These are phyloP conservation scores for Calocera cornea DNA, from an alignment of 768 basidiomycete genomes.

Conservation along the genomic window DNA sequence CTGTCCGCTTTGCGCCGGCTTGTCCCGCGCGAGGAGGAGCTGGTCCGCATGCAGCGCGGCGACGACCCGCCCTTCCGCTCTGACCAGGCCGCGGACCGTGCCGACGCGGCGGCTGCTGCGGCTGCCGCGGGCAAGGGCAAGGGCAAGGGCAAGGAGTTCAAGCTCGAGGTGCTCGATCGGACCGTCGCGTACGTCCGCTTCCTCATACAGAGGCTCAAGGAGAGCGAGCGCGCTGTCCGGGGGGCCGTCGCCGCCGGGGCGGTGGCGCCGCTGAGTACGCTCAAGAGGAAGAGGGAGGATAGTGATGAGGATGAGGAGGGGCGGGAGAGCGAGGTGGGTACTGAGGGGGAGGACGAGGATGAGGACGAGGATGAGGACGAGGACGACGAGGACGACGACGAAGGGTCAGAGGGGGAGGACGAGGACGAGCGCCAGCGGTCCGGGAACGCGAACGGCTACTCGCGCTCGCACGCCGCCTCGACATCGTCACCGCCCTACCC, in stretches of 20 bases:
- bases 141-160: conserved; percentile 74
- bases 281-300: background rate
- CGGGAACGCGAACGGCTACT: background rate
- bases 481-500: background rate
- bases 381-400: background rate
- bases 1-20: conserved; percentile 61
- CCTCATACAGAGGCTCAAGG: conserved; percentile 41
- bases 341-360: conserved; percentile 18
- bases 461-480: background rate
- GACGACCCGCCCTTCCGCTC: conserved; percentile 32
- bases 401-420: background rate
- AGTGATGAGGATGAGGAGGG: background rate
- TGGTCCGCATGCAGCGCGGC: conserved; percentile 26
- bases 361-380: conserved; percentile 11
- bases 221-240: conserved; percentile 26
- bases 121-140: conserved; percentile 32
- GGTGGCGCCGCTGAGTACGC: background rate
- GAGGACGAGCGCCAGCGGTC: background rate
- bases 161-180: conserved; percentile 75
- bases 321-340: background rate
- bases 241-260: conserved; percentile 1
- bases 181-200: conserved; percentile 69
- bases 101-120: conserved; percentile 23
- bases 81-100: conserved; percentile 17
- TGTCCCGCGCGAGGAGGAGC: conserved; percentile 40